phyloP scores from a whole-genome alignment of 2,329 filamentous ascomycete genomes.

The Tolypocladium guangdongense region DNA sequence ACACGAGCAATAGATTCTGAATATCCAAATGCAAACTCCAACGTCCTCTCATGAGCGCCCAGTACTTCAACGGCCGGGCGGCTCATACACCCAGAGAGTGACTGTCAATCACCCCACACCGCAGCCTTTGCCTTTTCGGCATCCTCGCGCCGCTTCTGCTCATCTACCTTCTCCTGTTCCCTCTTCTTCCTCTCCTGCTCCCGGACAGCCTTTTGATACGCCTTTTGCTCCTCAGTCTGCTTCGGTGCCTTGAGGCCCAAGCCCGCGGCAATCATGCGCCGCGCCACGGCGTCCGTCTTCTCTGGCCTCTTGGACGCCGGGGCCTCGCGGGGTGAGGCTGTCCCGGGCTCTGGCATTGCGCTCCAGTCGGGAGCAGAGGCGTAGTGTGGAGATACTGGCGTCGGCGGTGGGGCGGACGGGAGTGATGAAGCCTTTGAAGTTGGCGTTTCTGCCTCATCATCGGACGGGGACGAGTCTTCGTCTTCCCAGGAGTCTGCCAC shows the following conservation, averaged over 20 bases:
- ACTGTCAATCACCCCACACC: conserved; percentile 66
- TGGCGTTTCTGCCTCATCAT: conserved; percentile 7
- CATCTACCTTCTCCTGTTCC: conserved; percentile 60
- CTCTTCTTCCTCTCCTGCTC: conserved; percentile 74
- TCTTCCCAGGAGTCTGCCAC: conserved; percentile 42
- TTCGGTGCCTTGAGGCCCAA: conserved; percentile 71
- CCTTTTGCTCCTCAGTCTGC: conserved; percentile 77
- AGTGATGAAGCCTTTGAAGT: conserved; percentile 1
- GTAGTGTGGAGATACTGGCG: conserved; percentile 44
- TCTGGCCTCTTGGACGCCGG: conserved; percentile 48
- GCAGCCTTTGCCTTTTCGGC: conserved; percentile 68
- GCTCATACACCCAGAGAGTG: background rate
- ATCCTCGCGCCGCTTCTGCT: conserved; percentile 48
- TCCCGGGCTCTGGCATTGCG: background rate
- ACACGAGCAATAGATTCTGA: background rate
- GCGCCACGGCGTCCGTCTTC: conserved; percentile 87
- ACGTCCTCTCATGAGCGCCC: background rate
- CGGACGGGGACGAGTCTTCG: conserved; percentile 40
- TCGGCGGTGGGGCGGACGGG: conserved; percentile 50
- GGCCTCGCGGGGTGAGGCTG: conserved; percentile 7
- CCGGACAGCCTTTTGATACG: conserved; percentile 71
- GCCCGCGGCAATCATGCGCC: conserved; percentile 79
- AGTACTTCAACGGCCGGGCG: too few relatives aligned
- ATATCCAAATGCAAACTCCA: too few relatives aligned
- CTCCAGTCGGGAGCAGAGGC: conserved; percentile 4